Percentiles rank a stretch among this genome's conserved stretches.
These are phyloP conservation scores for Rhodotorula sp. DNA, from an alignment of 1,284 basidiomycete species.

Conservation along the genomic window DNA sequence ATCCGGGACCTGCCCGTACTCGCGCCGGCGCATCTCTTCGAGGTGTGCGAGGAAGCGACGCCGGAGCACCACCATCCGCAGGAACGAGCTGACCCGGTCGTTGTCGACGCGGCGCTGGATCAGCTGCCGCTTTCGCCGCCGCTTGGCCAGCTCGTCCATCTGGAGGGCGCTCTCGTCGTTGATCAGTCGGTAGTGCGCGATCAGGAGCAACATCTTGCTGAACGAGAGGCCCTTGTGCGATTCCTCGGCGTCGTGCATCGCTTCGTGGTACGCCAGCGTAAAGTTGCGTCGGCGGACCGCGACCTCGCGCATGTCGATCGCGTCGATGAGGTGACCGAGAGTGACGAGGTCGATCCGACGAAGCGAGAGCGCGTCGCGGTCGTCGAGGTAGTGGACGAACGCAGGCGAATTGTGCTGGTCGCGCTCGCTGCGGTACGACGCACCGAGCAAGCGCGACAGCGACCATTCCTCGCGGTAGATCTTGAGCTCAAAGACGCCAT, in stretches of 20 bases:
- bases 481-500: slow-evolving; percentile 77
- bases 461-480: slow-evolving; percentile 72
- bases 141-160: slow-evolving; percentile 75
- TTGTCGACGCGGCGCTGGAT: slow-evolving; percentile 79
- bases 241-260: slow-evolving; percentile 65
- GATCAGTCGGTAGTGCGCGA: slow-evolving; percentile 90
- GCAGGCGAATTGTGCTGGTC: slow-evolving; percentile 18
- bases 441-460: slow-evolving; percentile 56
- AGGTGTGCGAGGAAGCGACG: slow-evolving; percentile 59
- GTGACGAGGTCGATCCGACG: slow-evolving; percentile 55
- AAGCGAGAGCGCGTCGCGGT: slow-evolving; percentile 19
- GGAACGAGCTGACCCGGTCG: slow-evolving; percentile 74
- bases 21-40: not conserved
- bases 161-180: slow-evolving; percentile 81
- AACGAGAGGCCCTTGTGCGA: slow-evolving; percentile 81
- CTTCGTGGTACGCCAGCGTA: slow-evolving; percentile 78
- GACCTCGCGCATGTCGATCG: slow-evolving; percentile 65
- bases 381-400: slow-evolving; percentile 24
- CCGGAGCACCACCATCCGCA: slow-evolving; percentile 71
- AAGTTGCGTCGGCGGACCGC: slow-evolving; percentile 67
- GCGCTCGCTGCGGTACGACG: slow-evolving; percentile 9
- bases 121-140: slow-evolving; percentile 72
- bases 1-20: not conserved
- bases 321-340: slow-evolving; percentile 60
- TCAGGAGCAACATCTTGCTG: slow-evolving; percentile 79